Evolutionary conservation across 441 rosid genomes (phyloP), one percentile per base, ranked within the genome.

Genomic region (Brassica hybrid): DNA sequence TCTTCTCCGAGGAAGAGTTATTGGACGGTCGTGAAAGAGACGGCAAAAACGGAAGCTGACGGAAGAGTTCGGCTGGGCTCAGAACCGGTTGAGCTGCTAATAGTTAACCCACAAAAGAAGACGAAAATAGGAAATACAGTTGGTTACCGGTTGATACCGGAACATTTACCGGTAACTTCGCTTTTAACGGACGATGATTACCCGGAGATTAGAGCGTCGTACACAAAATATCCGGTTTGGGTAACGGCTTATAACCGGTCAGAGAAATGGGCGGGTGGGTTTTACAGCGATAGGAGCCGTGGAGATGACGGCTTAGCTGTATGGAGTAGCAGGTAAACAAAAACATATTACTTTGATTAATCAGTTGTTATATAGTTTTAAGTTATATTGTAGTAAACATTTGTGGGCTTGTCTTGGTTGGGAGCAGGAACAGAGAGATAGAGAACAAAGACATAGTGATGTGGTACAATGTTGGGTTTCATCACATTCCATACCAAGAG

Each of bases 251-350:
- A 93, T 83, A 86, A 90, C 86, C 84, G 79, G 87, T 86, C 89
- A 13, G 94, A 93, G 83, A 87, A 88, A 74, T 93, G 97, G 98
- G 90, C 92, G 0, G 92, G 89, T 45, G 98, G 97, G 19, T 89
- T 88, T 75, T 93, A 88, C 16, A 84, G 88, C 9, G 95, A 91
- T 66, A 67, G 87, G 73, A 93, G 91, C 83, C 89, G 75, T 12
- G 98, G 98, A 13, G 93, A 91, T 18, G 97, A 93, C 17, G 93
- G 92, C 8, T 86, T 93, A 57, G 90, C 91, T 19, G 74, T 85
- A 54, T 93, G 97, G 98, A 87, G 84, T 77, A 73, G 62, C 78
- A 89, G 90, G 97, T 92, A 45, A 59, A 27, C 6, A 11, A 54
- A 54, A 16, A 14, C 18, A 10, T 27, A 0, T 17, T 12, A 10